phyloP scores from a whole-genome alignment of 495 filamentous ascomycete genomes.

The Hypoxylon perforatum region DNA sequence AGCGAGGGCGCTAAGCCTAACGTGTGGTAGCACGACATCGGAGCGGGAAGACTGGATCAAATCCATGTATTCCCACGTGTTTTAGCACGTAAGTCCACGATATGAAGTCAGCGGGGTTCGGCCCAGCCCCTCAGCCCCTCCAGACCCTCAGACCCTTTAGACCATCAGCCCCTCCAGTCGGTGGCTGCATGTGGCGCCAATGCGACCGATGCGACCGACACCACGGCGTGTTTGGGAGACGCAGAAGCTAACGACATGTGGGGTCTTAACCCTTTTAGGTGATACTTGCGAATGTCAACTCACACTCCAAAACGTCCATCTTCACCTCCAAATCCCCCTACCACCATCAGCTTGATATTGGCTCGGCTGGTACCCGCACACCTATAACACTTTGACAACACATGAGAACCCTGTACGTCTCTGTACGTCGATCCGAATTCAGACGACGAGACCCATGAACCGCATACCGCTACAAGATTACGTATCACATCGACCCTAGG shows the following conservation, averaged over 20 bases:
- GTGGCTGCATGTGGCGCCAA: conserved; percentile 23
- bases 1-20: not conserved
- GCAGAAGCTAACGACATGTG: conserved; percentile 19
- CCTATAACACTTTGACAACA: conserved; percentile 4
- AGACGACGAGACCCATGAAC: conserved; percentile 1
- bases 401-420: not conserved
- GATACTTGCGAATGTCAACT: conserved; percentile 35
- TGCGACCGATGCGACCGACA: no score
- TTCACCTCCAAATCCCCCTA: conserved; percentile 4
- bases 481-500: not conserved
- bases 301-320: no score
- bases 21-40: not conserved
- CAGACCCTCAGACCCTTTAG: no score
- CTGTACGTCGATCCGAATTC: not conserved
- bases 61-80: conserved; percentile 14
- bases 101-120: conserved; percentile 16
- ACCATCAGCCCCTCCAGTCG: not conserved
- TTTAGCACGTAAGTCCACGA: no score
- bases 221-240: conserved; percentile 8
- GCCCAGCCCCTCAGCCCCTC: conserved; percentile 8
- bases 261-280: conserved; percentile 19
- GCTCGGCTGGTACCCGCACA: not conserved
- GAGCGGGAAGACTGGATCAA: conserved; percentile 4
- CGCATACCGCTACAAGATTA: not conserved
- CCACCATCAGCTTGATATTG: not conserved